Evolutionary conservation across 1,139 yeast species (phyloP).

Genomic region (Wickerhamomyces sp.): DNA sequence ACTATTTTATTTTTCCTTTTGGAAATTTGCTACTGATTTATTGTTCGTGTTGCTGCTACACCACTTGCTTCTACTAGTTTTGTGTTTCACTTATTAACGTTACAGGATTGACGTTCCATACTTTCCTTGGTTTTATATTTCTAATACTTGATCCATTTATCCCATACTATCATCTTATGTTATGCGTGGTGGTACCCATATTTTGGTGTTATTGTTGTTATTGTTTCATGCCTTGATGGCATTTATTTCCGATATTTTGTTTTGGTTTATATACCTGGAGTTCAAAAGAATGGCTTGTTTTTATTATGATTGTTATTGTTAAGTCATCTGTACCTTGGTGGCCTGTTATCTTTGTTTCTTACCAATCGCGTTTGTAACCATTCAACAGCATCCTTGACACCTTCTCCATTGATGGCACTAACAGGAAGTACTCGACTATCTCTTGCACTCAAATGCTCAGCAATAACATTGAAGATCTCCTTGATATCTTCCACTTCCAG

Average conservation of each 20-base stretch:
- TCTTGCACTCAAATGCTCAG: conserved; percentile 81
- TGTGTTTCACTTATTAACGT: too few species aligned
- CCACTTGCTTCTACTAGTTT: too few species aligned
- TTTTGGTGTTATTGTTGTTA: too few species aligned
- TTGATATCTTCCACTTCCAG: conserved; percentile 75
- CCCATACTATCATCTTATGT: too few species aligned
- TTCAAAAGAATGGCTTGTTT: not conserved
- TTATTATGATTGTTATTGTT: too few species aligned
- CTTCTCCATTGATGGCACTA: conserved; percentile 82
- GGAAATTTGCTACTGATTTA: not conserved
- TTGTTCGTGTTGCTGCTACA: not conserved
- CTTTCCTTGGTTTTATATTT: too few species aligned
- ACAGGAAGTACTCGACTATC: conserved; percentile 88
- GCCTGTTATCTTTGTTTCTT: conserved; percentile 69
- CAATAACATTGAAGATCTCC: conserved; percentile 72
- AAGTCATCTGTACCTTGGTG: conserved; percentile 41
- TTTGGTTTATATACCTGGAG: not conserved
- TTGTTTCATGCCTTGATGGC: too few species aligned
- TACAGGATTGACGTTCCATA: too few species aligned
- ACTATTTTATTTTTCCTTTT: not conserved
- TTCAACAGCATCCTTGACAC: conserved; percentile 79
- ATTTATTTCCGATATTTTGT: too few species aligned
- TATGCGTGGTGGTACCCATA: too few species aligned
- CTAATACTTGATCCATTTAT: too few species aligned
- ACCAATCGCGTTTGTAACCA: conserved; percentile 79